Evolutionary conservation across 768 basidiomycete species (phyloP).

Genomic region (Suillus clintonianus): DNA sequence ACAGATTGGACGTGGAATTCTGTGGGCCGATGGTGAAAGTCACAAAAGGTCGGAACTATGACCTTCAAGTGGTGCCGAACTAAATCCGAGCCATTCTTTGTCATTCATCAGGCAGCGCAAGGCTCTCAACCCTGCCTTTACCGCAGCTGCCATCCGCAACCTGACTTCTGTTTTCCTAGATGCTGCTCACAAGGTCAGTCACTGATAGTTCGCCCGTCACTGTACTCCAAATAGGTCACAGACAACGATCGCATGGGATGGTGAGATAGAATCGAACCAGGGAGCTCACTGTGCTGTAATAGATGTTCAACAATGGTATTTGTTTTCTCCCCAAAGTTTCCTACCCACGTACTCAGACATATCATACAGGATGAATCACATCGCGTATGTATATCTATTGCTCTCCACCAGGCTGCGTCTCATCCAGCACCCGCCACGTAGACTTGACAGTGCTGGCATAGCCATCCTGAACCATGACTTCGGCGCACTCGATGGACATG

Average conservation of each 20-base stretch:
- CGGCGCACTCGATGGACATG: constrained; percentile 39
- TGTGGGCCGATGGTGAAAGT: constrained; percentile 32
- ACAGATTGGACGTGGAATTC: constrained; percentile 26
- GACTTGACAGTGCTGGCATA: constrained; percentile 46
- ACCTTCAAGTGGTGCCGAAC: too few species aligned
- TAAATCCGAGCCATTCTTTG: background rate
- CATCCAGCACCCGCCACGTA: constrained; percentile 9
- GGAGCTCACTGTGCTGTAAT: background rate
- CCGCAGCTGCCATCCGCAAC: constrained; percentile 49
- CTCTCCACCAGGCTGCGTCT: background rate
- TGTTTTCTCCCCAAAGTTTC: background rate
- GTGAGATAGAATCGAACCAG: background rate
- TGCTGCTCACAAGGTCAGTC: constrained; percentile 48
- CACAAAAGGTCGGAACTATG: constrained; percentile 4
- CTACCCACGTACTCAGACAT: background rate
- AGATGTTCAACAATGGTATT: background rate
- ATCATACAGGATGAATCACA: background rate
- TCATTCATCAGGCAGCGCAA: constrained; percentile 44
- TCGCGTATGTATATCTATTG: background rate
- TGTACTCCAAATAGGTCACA: background rate
- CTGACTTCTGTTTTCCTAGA: constrained; percentile 52
- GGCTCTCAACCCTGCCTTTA: constrained; percentile 53
- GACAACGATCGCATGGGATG: background rate
- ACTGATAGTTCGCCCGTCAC: background rate
- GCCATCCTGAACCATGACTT: constrained; percentile 50